These are phyloP conservation scores for Phalaenopsis hybrid DNA, from an alignment of 116 monocot species.

Conservation along the genomic window DNA sequence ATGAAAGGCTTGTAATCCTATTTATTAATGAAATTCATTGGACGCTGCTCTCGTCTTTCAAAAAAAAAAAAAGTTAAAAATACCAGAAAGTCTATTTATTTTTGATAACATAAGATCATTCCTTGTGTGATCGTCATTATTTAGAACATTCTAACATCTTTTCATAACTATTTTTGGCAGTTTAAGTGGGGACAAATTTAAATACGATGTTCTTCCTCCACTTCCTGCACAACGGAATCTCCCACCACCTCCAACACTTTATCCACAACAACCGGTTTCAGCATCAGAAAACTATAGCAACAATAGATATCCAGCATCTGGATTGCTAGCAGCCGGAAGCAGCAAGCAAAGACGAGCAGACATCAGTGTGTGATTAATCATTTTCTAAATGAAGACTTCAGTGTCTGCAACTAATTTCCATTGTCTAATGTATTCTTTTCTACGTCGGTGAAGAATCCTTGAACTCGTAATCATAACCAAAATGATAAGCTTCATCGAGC, in stretches of 20 bases:
- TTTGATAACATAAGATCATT: background rate
- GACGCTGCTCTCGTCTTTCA: no score
- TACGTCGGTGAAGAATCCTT: background rate
- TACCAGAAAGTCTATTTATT: no score
- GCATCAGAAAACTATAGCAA: conserved; percentile 43
- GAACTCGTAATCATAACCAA: background rate
- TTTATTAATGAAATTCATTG: no score
- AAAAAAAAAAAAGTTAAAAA: no score
- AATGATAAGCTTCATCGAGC: background rate
- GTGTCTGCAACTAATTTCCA: background rate
- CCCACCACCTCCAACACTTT: conserved; percentile 61
- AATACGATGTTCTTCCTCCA: conserved; percentile 60
- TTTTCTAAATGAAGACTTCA: background rate
- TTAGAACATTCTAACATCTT: background rate
- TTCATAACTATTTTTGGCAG: conserved; percentile 19
- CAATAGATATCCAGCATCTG: conserved; percentile 33
- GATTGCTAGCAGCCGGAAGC: conserved; percentile 28
- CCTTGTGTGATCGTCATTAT: background rate
- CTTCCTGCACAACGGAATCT: conserved; percentile 84
- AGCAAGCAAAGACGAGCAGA: conserved; percentile 49
- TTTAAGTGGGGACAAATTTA: conserved; percentile 37
- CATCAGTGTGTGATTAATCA: conserved; percentile 55
- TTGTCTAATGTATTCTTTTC: background rate
- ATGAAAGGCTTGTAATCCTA: no score
- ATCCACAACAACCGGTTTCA: conserved; percentile 82